These are phyloP conservation scores for Plasmodium falciparum DNA, from an alignment of 169 alveolate species.

Conservation along the genomic window DNA sequence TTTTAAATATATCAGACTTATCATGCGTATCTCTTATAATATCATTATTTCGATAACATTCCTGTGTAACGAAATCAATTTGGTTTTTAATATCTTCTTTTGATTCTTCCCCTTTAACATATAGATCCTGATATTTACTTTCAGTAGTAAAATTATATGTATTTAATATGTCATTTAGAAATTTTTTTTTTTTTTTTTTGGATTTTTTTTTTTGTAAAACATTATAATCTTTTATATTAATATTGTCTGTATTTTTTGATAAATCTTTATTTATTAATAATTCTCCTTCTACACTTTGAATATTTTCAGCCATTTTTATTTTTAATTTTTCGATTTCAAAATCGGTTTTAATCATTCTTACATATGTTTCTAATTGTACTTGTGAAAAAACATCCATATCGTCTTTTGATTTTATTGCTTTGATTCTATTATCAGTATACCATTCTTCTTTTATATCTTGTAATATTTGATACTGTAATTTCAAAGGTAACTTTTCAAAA, in stretches of 20 bases:
- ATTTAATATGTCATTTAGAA: conserved; percentile 45
- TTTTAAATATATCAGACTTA: not conserved
- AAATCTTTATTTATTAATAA: conserved; percentile 36
- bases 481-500: conserved; percentile 85
- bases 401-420: conserved; percentile 84
- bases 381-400: conserved; percentile 87
- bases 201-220: conserved; percentile 41
- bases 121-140: not conserved
- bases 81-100: not conserved
- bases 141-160: not conserved
- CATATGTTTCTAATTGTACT: conserved; percentile 88
- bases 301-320: conserved; percentile 80
- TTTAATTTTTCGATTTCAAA: conserved; percentile 89
- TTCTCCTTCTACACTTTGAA: conserved; percentile 68
- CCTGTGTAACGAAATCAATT: not conserved
- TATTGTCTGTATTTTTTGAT: conserved; percentile 22
- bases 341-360: conserved; percentile 86
- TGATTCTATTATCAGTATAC: conserved; percentile 84
- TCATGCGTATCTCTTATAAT: not conserved
- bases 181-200: conserved; percentile 32
- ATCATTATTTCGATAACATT: not conserved
- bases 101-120: not conserved
- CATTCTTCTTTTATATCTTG: conserved; percentile 87
- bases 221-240: conserved; percentile 50
- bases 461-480: conserved; percentile 86